phyloP scores from a whole-genome alignment of 768 basidiomycete species.

The Tulasnella calospora region DNA sequence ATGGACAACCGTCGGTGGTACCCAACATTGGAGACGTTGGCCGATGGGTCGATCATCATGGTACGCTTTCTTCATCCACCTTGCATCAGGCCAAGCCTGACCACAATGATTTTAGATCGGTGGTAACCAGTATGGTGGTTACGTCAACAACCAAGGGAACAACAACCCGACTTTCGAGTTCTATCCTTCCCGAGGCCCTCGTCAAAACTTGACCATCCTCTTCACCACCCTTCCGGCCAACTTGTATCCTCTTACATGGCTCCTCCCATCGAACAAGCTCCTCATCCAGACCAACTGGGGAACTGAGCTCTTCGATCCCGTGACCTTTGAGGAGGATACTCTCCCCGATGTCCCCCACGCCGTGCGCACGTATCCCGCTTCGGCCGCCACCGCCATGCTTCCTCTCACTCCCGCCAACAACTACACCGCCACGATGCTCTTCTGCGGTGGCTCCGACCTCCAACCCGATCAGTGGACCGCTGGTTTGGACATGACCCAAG shows the following conservation, averaged over 20 bases:
- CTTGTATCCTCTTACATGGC: conserved; percentile 31
- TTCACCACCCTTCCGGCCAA: conserved; percentile 41
- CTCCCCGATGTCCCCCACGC: conserved; percentile 28
- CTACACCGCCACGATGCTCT: conserved; percentile 62
- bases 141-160: conserved; percentile 33
- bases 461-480: conserved; percentile 27
- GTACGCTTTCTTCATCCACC: conserved; percentile 20
- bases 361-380: conserved; percentile 28
- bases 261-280: conserved; percentile 28
- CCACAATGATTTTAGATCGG: conserved; percentile 30
- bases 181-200: conserved; percentile 22
- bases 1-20: conserved; percentile 38
- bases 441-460: conserved; percentile 66
- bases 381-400: conserved; percentile 71
- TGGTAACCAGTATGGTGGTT: conserved; percentile 39
- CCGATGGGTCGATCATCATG: conserved; percentile 42
- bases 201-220: conserved; percentile 38
- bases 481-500: conserved; percentile 19
- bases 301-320: conserved; percentile 27
- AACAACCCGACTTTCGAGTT: conserved; percentile 43
- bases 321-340: conserved; percentile 21
- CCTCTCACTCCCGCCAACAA: conserved; percentile 59
- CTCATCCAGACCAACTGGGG: conserved; percentile 30
- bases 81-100: too few relatives aligned
- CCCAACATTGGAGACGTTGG: conserved; percentile 40